Base-by-base conservation (phyloP, 148 eudicot species). In the Bassia scoparia region DNA sequence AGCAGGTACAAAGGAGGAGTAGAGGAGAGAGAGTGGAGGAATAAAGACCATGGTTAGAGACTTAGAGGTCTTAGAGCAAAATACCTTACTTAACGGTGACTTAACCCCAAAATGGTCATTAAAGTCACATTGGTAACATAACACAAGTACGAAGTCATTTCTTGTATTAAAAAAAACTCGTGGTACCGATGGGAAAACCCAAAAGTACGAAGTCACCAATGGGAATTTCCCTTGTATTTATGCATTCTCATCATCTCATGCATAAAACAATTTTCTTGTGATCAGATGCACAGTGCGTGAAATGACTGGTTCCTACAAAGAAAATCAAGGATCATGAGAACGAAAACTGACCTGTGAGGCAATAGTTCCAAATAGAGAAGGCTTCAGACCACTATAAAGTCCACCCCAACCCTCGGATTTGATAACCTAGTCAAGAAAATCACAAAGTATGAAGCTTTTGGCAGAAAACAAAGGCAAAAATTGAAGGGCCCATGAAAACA, bases 331-430 rank as follows among this genome's bases (percentile, higher is more conserved):
- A 41, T 2, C 26, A 38, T 41, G 62, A 48, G 44, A 69, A 34
- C 12, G 65, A 15, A 54, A 7, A 76, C 74, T 21, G 56, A 92
- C 97, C 91, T 80, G 89, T 68, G 98, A 93, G 74, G 94, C 93
- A 81, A 93, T 87, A 73, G 96, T 90, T 41, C 98, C 98, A 55
- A 90, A 73, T 63, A 93, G 85, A 81, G 98, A 93, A 77, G 98
- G 98, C 84, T 89, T 93, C 79, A 93, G 85, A n/a, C 98, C 98
- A 70, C 94, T 93, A 83, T 90, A 93, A 18, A 93, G 89, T 73
- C 98, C 98, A 80, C 93, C 86, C 86, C 91, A 79, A 16, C 98
- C 98, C 84, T 93, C 98, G 44, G 54, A 81, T 76, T 75, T 87
- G 59, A 90, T 79, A 78, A 90, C 89, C 97, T 92, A 78, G 55